Conservation (phyloP, 1,139 yeast genomes). For the Debaryomyces sp. region DNA sequence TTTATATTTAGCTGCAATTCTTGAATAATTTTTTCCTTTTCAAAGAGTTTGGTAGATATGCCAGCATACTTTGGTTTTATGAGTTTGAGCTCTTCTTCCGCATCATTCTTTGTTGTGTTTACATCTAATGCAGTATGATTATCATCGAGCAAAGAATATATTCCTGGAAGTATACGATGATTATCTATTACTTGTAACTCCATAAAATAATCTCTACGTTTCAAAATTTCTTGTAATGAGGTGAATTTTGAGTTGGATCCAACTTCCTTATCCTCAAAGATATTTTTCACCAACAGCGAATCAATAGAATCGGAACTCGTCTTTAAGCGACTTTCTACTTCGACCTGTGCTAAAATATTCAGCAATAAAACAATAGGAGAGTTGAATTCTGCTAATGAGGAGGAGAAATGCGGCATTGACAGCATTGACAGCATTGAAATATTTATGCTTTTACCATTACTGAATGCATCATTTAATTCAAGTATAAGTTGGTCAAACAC, state of each 20-base stretch:
- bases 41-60: slow-evolving; percentile 14
- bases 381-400: background rate
- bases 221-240: background rate
- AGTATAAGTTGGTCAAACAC: background rate
- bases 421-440: background rate
- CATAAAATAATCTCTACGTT: background rate
- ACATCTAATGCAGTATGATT: background rate
- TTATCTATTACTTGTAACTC: background rate
- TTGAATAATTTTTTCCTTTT: slow-evolving; percentile 38
- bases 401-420: background rate
- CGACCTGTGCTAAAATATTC: background rate
- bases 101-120: background rate
- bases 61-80: slow-evolving; percentile 1
- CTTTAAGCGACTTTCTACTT: background rate
- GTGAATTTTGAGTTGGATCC: background rate
- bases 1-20: slow-evolving; percentile 44
- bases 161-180: background rate
- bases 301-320: background rate
- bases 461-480: background rate
- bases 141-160: background rate
- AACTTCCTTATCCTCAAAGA: background rate
- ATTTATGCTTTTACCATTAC: background rate
- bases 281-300: background rate
- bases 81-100: background rate
- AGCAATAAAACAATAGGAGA: background rate